Percentiles rank a stretch among this genome's conserved stretches.
phyloP scores from a whole-genome alignment of 805 yeast species.

The Ogataea methanolica region DNA sequence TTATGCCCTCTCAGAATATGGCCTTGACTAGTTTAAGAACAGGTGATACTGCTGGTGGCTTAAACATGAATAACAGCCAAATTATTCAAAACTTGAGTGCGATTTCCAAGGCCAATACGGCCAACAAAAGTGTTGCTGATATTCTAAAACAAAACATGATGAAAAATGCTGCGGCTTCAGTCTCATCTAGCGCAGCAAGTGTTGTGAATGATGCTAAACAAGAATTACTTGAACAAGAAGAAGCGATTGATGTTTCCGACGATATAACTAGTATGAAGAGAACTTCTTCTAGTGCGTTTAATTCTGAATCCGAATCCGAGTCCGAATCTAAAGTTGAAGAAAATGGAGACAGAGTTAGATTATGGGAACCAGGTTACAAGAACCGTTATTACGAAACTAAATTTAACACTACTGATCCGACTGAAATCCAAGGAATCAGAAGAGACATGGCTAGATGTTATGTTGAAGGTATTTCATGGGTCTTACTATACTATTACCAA shows the following conservation, averaged over 20 bases:
- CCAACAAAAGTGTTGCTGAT: constrained; percentile 67
- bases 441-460: constrained; percentile 65
- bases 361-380: constrained; percentile 86
- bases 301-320: constrained; percentile 25
- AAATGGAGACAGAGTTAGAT: constrained; percentile 50
- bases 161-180: constrained; percentile 9
- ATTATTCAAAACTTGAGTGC: constrained; percentile 59
- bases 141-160: constrained; percentile 40
- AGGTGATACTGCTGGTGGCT: constrained; percentile 66
- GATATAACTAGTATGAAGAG: constrained; percentile 19
- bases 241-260: constrained; percentile 27
- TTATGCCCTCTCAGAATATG: constrained; percentile 61
- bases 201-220: constrained; percentile 23
- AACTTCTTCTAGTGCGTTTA: constrained; percentile 18
- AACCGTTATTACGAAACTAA: constrained; percentile 76
- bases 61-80: constrained; percentile 63
- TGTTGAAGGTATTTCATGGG: constrained; percentile 98
- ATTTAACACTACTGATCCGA: constrained; percentile 54
- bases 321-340: constrained; percentile 30
- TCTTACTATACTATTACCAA: constrained; percentile 84
- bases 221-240: constrained; percentile 7
- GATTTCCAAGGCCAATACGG: constrained; percentile 65
- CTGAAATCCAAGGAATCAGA: constrained; percentile 48
- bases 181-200: constrained; percentile 19
- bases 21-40: constrained; percentile 64